These are phyloP conservation scores for Aureobasidium sp. DNA, from an alignment of 2,329 filamentous ascomycete species.

Conservation along the genomic window DNA sequence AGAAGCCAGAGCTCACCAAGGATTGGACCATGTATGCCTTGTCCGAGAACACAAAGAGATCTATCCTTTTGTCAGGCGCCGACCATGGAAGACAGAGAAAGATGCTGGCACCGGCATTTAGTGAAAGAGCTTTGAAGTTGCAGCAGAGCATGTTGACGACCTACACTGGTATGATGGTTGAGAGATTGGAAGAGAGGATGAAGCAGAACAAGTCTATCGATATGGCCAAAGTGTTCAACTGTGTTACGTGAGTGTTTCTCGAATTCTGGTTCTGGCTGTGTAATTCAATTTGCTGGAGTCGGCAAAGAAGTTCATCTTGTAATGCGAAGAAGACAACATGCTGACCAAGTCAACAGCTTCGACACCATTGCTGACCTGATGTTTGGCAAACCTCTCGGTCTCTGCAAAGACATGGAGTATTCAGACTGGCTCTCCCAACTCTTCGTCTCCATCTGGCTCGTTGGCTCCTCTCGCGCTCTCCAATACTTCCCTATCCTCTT, in stretches of 20 bases:
- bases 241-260: conserved; percentile 22
- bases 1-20: conserved; percentile 13
- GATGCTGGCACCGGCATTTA: conserved; percentile 35
- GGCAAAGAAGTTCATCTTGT: not conserved
- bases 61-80: conserved; percentile 24
- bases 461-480: not conserved
- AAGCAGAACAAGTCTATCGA: conserved; percentile 20
- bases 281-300: not conserved
- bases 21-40: conserved; percentile 12
- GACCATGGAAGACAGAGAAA: conserved; percentile 31
- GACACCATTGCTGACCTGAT: conserved; percentile 33
- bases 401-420: conserved; percentile 11
- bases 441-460: conserved; percentile 5
- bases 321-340: not conserved
- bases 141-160: conserved; percentile 36
- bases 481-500: conserved; percentile 11
- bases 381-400: conserved; percentile 28
- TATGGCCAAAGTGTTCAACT: conserved; percentile 30
- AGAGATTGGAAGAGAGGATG: conserved; percentile 24
- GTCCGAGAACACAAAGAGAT: not conserved
- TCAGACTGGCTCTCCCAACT: conserved; percentile 7
- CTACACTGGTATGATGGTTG: conserved; percentile 35
- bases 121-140: conserved; percentile 34
- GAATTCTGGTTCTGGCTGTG: not conserved
- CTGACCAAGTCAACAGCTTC: conserved; percentile 22